These are phyloP conservation scores for Myriosclerotinia curreyana DNA, from an alignment of 2,329 filamentous ascomycete genomes.

Conservation along the genomic window DNA sequence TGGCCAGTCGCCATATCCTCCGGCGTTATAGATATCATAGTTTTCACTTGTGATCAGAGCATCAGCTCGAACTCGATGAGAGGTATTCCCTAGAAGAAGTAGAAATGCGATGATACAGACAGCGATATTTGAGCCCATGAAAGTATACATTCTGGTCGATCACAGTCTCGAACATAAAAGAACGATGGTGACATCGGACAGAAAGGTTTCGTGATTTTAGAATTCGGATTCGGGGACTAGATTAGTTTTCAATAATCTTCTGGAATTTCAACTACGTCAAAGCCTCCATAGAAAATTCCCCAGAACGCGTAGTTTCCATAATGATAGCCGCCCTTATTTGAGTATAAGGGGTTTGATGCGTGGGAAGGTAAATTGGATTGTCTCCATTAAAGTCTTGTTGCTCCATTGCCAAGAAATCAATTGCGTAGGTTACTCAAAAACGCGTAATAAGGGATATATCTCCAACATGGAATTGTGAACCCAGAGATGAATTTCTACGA, in stretches of 20 bases:
- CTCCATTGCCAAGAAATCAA: neutral
- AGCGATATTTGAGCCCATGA: neutral
- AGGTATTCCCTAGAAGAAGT: neutral
- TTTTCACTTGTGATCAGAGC: constrained; percentile 10
- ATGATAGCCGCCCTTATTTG: neutral
- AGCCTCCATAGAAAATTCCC: neutral
- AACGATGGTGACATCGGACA: constrained; percentile 19
- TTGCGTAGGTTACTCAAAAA: constrained; percentile 9
- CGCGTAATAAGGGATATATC: neutral
- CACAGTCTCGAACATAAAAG: constrained; percentile 7
- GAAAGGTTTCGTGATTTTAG: constrained; percentile 16
- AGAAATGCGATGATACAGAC: neutral
- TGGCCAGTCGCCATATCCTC: constrained; percentile 16
- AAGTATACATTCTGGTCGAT: neutral
- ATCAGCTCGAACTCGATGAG: constrained; percentile 7
- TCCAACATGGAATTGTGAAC: neutral
- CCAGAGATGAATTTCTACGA: neutral
- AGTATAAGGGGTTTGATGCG: constrained; percentile 2
- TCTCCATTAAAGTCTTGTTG: neutral
- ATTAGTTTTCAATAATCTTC: neutral
- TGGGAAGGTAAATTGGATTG: neutral
- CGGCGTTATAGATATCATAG: constrained; percentile 11
- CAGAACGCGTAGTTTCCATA: constrained; percentile 2
- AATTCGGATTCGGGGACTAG: neutral
- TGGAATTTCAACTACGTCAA: neutral